Conservation (phyloP, 192 early-diverging fungal species). For the Dissophora ornata region DNA sequence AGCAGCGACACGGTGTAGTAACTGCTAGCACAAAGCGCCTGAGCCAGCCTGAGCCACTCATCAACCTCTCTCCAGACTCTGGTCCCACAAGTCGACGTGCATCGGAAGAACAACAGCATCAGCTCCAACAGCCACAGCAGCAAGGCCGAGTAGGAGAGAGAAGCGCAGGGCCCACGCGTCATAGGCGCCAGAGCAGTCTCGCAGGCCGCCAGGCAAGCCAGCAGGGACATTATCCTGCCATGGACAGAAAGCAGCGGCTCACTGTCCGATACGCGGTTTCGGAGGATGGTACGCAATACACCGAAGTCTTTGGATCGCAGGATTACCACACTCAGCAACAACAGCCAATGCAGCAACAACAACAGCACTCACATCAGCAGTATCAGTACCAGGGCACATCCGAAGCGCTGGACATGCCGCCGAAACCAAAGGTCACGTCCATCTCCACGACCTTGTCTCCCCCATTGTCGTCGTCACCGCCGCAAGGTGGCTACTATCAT, state of each 20-base stretch:
- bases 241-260: conserved; percentile 21
- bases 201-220: conserved; percentile 32
- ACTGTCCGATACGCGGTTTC: conserved; percentile 7
- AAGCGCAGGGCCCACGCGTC: conserved; percentile 14
- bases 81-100: conserved; percentile 2
- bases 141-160: conserved; percentile 7
- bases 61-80: conserved; percentile 16
- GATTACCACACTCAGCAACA: conserved; percentile 1
- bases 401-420: neutral
- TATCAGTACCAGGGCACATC: neutral
- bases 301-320: neutral
- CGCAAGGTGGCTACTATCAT: neutral
- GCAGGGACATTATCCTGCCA: conserved; percentile 16
- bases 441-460: conserved; percentile 1
- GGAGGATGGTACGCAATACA: conserved; percentile 9
- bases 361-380: neutral
- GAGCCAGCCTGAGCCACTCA: neutral
- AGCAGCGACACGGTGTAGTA: neutral
- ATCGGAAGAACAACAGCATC: conserved; percentile 18
- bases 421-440: conserved; percentile 2
- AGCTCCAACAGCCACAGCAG: conserved; percentile 1
- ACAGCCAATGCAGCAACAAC: conserved; percentile 1
- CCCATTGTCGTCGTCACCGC: too few relatives aligned
- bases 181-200: conserved; percentile 36
- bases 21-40: neutral